Base-by-base conservation (phyloP, 495 filamentous ascomycete species). In the Lepraria neglecta region DNA sequence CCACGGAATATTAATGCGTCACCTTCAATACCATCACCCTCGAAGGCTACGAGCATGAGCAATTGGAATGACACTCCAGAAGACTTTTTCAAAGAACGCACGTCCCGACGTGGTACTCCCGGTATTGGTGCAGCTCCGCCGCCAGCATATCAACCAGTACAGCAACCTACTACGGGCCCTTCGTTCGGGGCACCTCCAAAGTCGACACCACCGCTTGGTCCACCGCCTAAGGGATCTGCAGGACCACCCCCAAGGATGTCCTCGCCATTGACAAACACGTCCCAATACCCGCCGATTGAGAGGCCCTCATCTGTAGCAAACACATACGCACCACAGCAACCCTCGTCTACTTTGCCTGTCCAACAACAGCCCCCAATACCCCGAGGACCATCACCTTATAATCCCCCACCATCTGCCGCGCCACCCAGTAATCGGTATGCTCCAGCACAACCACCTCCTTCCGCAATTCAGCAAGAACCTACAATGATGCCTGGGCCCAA, bases 31-130 rank as follows among this genome's bases (percentile, higher is more conserved):
- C 77, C 79, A 57, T 86, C 89, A 14, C 90, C 91, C 56, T 80
- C 88, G 19, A 87, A 83, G 61, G 80, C 81, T 62, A 83, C 82
- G 61, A 84, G 87, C 61, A 82, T 84, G 46, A 82, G 83, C 40
- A 86, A 87, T 57, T 99, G 94, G 94, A 99, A 99, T 66, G 94
- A 99, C 73, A 84, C 92, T 59, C 94, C 94, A 0, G 84, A 95
- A 65, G 89, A 72, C 59, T 81, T 96, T 31, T 80, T 83, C 33
- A 95, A 92, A 70, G 77, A 86, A 45, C 82, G 87, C 30, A 76
- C 80, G 12, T 80, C 85, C 12, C 82, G 91, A 59, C 80, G 85
- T 67, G 79, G 77, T 43, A 95, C 91, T 12, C 91, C 91, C 33
- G 83, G 80, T 44, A 71, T 81, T 52, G 74, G 74, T 28, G 71